These are phyloP conservation scores for Byssochlamys sp. DNA, from an alignment of 2,329 filamentous ascomycete genomes.

Conservation along the genomic window DNA sequence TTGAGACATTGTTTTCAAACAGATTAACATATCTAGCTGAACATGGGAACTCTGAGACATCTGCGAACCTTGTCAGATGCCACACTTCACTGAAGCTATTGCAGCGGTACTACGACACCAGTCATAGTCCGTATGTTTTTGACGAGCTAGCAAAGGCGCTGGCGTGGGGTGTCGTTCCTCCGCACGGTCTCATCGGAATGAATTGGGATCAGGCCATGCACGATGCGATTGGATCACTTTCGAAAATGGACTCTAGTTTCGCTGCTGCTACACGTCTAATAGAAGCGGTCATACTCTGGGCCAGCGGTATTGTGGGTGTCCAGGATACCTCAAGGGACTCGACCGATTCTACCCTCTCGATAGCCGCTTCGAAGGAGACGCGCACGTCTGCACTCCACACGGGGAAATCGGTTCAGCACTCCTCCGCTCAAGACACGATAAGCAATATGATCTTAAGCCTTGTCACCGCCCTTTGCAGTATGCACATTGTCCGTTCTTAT, in stretches of 20 bases:
- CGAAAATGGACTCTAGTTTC: slow-evolving; percentile 24
- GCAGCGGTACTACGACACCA: slow-evolving; percentile 18
- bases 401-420: slow-evolving; percentile 12
- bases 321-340: neutral
- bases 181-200: slow-evolving; percentile 34
- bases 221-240: slow-evolving; percentile 28
- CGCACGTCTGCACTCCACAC: slow-evolving; percentile 10
- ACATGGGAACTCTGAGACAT: slow-evolving; percentile 19
- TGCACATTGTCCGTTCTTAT: slow-evolving; percentile 26
- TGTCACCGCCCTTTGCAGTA: slow-evolving; percentile 26
- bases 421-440: slow-evolving; percentile 26
- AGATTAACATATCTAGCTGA: slow-evolving; percentile 18
- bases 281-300: slow-evolving; percentile 24
- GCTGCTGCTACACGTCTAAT: slow-evolving; percentile 22
- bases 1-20: slow-evolving; percentile 24
- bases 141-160: slow-evolving; percentile 27
- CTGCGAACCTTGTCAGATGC: slow-evolving; percentile 11
- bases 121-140: slow-evolving; percentile 21
- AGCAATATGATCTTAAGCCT: slow-evolving; percentile 29
- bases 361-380: slow-evolving; percentile 7
- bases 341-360: neutral
- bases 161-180: slow-evolving; percentile 20
- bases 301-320: slow-evolving; percentile 11
- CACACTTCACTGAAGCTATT: slow-evolving; percentile 24
- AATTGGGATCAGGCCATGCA: slow-evolving; percentile 28